These are phyloP conservation scores for Fusarium circinatum DNA, from an alignment of 2,329 filamentous ascomycete genomes.

Conservation along the genomic window DNA sequence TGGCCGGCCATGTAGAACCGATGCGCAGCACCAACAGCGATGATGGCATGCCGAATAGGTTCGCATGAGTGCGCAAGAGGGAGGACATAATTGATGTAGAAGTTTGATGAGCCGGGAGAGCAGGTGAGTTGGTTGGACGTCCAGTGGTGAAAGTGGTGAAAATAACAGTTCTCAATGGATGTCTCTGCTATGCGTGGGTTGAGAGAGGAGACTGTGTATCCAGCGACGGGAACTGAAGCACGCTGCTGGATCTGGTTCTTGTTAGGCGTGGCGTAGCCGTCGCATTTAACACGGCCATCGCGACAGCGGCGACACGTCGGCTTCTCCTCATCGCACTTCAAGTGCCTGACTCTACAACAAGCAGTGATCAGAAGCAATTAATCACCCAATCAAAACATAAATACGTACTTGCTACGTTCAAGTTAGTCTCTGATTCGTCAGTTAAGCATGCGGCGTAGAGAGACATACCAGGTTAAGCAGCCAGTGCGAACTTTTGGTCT, in stretches of 20 bases:
- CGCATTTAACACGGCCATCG: constrained; percentile 30
- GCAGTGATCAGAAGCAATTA: not conserved
- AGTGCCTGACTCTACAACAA: constrained; percentile 29
- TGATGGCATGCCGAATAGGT: constrained; percentile 19
- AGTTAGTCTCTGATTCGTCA: constrained; percentile 1
- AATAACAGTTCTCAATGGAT: constrained; percentile 25
- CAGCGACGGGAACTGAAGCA: not conserved
- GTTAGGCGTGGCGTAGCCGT: constrained; percentile 30
- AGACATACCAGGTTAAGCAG: constrained; percentile 36
- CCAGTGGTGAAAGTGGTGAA: constrained; percentile 36
- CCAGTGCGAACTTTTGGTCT: constrained; percentile 35
- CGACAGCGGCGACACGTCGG: constrained; percentile 36
- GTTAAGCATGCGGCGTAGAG: not conserved
- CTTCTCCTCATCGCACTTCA: constrained; percentile 45
- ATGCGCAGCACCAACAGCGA: constrained; percentile 33
- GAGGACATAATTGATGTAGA: constrained; percentile 22
- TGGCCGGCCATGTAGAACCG: constrained; percentile 26
- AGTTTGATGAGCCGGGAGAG: constrained; percentile 16
- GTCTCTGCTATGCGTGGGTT: constrained; percentile 6
- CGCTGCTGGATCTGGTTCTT: constrained; percentile 2
- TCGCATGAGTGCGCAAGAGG: constrained; percentile 29
- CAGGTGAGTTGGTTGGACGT: constrained; percentile 28
- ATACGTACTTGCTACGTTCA: not conserved
- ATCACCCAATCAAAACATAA: accelerated
- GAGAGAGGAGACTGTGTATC: not conserved